These are phyloP conservation scores for Blastobotrys malaysiensis DNA, from an alignment of 1,139 yeast species.

Conservation along the genomic window DNA sequence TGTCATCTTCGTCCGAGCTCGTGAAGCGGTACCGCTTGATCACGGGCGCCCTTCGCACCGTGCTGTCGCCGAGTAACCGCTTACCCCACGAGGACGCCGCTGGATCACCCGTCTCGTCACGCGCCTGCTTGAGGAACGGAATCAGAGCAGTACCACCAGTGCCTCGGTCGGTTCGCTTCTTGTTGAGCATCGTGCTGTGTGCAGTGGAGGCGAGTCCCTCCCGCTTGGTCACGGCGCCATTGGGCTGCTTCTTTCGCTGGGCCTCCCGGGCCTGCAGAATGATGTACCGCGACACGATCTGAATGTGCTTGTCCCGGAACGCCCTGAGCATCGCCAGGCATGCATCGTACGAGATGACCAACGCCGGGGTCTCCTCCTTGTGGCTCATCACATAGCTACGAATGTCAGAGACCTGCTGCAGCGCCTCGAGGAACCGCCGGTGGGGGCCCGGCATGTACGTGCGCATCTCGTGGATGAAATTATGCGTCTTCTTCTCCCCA, in stretches of 20 bases:
- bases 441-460: conserved; percentile 86
- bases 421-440: conserved; percentile 59
- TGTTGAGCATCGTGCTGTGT: neutral
- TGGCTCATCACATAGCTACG: conserved; percentile 56
- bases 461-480: conserved; percentile 80
- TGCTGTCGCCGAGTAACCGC: conserved; percentile 54
- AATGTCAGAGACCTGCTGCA: conserved; percentile 53
- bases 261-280: conserved; percentile 59
- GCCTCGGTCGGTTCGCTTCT: conserved; percentile 50
- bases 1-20: conserved; percentile 20
- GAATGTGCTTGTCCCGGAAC: conserved; percentile 90
- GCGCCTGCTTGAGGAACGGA: conserved; percentile 88
- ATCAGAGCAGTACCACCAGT: conserved; percentile 92
- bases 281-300: conserved; percentile 81
- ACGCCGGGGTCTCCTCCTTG: conserved; percentile 44
- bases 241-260: conserved; percentile 23
- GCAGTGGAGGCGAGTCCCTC: conserved; percentile 32
- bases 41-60: neutral
- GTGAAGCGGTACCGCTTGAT: conserved; percentile 7
- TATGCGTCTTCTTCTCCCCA: conserved; percentile 37
- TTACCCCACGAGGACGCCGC: conserved; percentile 91
- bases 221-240: conserved; percentile 27
- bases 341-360: conserved; percentile 76
- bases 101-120: conserved; percentile 91
- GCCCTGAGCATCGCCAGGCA: conserved; percentile 83